Evolutionary conservation across 1,284 basidiomycete species (phyloP).

Genomic region (Sutorius eximius): DNA sequence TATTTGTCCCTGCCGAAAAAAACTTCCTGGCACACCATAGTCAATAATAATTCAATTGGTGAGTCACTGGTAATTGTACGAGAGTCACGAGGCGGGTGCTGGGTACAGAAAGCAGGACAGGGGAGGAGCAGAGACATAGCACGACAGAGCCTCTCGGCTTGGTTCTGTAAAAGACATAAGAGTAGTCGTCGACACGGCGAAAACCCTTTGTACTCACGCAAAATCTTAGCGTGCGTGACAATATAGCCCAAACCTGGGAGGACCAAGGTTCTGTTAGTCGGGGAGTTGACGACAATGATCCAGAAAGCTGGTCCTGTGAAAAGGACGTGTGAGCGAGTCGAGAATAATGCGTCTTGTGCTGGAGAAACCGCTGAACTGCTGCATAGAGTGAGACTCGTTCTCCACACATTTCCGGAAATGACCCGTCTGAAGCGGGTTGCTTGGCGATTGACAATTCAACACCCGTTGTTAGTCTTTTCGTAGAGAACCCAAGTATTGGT

Average conservation of each 20-base stretch:
- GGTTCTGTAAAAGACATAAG: background rate
- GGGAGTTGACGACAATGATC: background rate
- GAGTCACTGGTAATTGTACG: background rate
- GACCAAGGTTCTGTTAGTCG: background rate
- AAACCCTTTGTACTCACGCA: background rate
- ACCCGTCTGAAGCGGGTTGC: background rate
- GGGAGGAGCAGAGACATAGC: background rate
- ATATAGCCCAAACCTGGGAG: background rate
- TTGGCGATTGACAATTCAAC: background rate
- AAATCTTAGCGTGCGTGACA: background rate
- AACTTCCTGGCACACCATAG: background rate
- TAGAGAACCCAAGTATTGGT: background rate
- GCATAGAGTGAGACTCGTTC: background rate
- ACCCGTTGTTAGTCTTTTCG: background rate
- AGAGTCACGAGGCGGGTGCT: background rate
- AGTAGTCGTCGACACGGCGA: background rate
- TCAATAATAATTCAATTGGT: background rate
- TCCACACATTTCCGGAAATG: background rate
- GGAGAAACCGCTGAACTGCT: background rate
- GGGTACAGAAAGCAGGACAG: background rate
- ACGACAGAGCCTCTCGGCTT: background rate
- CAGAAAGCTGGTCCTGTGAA: background rate
- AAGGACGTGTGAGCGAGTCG: background rate
- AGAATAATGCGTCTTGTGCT: background rate
- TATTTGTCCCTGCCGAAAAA: background rate